Evolutionary conservation across 164 flowering plant species (phyloP), one percentile per base, ranked within the genome.

Genomic region (Nelumbo lutea): DNA sequence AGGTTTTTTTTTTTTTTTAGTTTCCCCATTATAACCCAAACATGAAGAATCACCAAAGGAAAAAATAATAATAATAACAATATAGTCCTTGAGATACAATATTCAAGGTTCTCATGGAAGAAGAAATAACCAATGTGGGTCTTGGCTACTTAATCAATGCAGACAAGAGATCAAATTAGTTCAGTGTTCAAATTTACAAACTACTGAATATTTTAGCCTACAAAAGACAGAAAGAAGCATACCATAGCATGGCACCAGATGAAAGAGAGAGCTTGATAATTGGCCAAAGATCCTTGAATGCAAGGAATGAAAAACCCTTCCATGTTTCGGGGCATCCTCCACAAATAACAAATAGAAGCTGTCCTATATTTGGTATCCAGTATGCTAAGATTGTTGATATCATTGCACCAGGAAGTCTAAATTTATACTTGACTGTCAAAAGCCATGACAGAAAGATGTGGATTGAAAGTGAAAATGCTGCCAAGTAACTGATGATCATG

Each of bases 241-340:
- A 86, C 91, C 94, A 87, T 6, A 89, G 73, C 94, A 89, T 87
- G 11, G 59, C 83, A 38, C 87, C 91, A 57, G 94, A 27, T 27
- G 27, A 27, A 27, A 27, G 27, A 27, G 27, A 27, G 27, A 27
- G 27, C 27, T 27, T 27, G 87, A 84, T 27, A 0, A 86, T 73
- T 0, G 81, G 86, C 82, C 84, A 79, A 2, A 88, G 78, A 72
- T 83, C 89, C 50, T 69, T 74, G 64, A 85, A 84, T 5, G 93
- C 93, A 2, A 72, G 44, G 1, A 61, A 1, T 3, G 90, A 83
- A 76, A 88, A 81, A 42, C 92, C 90, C 5, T 43, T 82, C 92
- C 90, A 88, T 3, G 92, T 88, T 3, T 80, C 80, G 0, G 64
- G 77, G 51, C 90, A 88, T 5, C 86, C 75, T 3, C 90, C 86